Conservation (phyloP, 176 grass and related monocot species). For the Phragmites australis region DNA sequence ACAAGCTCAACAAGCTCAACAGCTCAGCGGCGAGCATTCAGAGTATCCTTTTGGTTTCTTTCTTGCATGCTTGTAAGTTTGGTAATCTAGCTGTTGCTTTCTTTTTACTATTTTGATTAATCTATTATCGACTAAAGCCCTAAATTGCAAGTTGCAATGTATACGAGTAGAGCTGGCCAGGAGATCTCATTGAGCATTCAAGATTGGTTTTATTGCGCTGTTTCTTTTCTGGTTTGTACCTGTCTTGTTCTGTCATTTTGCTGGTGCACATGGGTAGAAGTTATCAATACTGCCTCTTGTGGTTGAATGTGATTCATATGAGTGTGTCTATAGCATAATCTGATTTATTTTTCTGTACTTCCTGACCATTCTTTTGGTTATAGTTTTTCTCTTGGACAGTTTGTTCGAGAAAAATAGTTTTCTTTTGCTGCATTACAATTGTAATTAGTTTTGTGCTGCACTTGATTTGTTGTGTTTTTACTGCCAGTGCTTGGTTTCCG, state of each 20-base stretch:
- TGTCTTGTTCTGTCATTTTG: neutral
- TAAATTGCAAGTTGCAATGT: slow-evolving; percentile 33
- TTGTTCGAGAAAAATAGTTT: neutral
- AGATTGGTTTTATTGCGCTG: neutral
- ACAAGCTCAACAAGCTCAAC: slow-evolving; percentile 93
- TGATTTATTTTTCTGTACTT: neutral
- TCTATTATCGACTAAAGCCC: slow-evolving; percentile 18
- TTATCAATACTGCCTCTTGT: neutral
- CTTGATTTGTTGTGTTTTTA: neutral
- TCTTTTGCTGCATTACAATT: neutral
- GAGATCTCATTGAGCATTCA: neutral
- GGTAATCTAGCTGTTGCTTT: neutral
- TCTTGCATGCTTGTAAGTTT: neutral
- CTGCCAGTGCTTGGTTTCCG: neutral
- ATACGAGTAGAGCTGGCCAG: neutral
- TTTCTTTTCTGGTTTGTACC: neutral
- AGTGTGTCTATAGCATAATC: neutral
- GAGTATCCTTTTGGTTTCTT: slow-evolving; percentile 72
- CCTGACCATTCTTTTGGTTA: neutral
- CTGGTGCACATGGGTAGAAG: neutral
- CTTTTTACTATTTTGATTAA: slow-evolving; percentile 14
- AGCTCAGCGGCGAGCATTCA: slow-evolving; percentile 88
- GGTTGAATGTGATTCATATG: neutral
- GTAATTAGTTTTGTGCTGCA: neutral
- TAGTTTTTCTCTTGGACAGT: neutral